These are phyloP conservation scores for Phytophthora foliorum DNA, from an alignment of 352 stramenopile species.

Conservation along the genomic window DNA sequence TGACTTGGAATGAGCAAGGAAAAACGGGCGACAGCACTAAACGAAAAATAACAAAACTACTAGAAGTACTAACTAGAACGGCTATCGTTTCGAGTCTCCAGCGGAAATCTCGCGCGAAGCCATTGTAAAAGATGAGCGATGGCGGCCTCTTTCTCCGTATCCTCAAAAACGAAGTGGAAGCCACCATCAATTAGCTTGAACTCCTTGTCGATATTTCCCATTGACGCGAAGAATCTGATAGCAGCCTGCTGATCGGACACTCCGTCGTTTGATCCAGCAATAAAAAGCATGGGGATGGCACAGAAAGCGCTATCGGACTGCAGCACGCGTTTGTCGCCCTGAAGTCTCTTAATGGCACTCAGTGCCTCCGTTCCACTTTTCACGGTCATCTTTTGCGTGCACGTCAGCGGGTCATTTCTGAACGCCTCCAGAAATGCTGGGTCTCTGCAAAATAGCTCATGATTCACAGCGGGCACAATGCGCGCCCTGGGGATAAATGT, in stretches of 20 bases:
- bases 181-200: slow-evolving; percentile 59
- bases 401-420: slow-evolving; percentile 62
- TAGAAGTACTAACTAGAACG: background rate
- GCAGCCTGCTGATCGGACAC: slow-evolving; percentile 47
- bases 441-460: slow-evolving; percentile 46
- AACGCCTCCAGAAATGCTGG: slow-evolving; percentile 58
- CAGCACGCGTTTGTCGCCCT: slow-evolving; percentile 33
- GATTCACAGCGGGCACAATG: slow-evolving; percentile 65
- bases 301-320: slow-evolving; percentile 28
- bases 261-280: slow-evolving; percentile 59
- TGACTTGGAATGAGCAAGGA: no score
- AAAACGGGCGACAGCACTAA: no score
- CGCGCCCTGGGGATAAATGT: slow-evolving; percentile 44
- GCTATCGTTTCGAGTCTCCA: slow-evolving; percentile 22
- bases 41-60: no score
- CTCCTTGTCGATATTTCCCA: slow-evolving; percentile 59
- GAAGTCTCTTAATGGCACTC: slow-evolving; percentile 39
- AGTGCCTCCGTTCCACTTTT: slow-evolving; percentile 41
- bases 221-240: slow-evolving; percentile 47
- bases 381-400: slow-evolving; percentile 52
- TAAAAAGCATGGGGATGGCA: slow-evolving; percentile 40
- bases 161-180: slow-evolving; percentile 68
- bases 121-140: slow-evolving; percentile 30
- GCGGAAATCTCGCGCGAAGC: slow-evolving; percentile 29
- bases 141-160: slow-evolving; percentile 42